A percentile compares a stretch with the other conserved stretches of the same genome.
phyloP scores from a whole-genome alignment of 2,329 filamentous ascomycete genomes.

The Stachybotrys echinatus region DNA sequence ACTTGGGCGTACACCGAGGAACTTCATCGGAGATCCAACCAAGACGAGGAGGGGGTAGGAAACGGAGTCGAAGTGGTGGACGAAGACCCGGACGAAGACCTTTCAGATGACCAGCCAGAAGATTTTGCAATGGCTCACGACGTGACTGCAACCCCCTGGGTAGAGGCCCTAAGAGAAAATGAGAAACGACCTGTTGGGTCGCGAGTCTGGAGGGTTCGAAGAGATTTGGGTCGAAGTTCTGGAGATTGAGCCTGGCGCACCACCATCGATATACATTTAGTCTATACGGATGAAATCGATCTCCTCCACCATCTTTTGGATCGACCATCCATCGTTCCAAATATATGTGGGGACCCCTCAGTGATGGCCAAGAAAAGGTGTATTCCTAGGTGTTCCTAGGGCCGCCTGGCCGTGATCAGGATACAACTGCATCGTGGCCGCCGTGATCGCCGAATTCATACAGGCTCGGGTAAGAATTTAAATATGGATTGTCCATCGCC shows the following conservation, averaged over 20 bases:
- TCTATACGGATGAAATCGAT: too few species aligned
- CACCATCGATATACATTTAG: too few species aligned
- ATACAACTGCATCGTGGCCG: too few species aligned
- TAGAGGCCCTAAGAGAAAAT: constrained; percentile 50
- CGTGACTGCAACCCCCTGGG: constrained; percentile 45
- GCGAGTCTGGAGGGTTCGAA: constrained; percentile 58
- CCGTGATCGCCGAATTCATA: too few species aligned
- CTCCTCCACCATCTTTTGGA: too few species aligned
- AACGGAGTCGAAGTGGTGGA: constrained; percentile 24
- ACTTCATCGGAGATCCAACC: constrained; percentile 34
- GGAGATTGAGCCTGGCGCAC: constrained; percentile 10
- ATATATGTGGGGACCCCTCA: too few species aligned
- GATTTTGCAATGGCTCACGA: constrained; percentile 12
- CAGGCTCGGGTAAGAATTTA: too few species aligned
- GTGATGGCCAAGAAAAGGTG: too few species aligned
- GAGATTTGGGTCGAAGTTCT: constrained; percentile 48
- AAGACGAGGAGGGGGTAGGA: constrained; percentile 22
- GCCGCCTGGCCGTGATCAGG: too few species aligned
- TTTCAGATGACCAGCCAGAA: constrained; percentile 21
- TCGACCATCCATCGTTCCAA: too few species aligned
- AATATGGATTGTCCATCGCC: too few species aligned
- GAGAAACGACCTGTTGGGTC: constrained; percentile 53
- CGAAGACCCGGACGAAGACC: constrained; percentile 28
- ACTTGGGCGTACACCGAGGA: constrained; percentile 68
- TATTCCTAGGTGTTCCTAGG: too few species aligned